Base-by-base conservation (phyloP, 164 flowering plant genomes). In the Paratinospora sagittata region DNA sequence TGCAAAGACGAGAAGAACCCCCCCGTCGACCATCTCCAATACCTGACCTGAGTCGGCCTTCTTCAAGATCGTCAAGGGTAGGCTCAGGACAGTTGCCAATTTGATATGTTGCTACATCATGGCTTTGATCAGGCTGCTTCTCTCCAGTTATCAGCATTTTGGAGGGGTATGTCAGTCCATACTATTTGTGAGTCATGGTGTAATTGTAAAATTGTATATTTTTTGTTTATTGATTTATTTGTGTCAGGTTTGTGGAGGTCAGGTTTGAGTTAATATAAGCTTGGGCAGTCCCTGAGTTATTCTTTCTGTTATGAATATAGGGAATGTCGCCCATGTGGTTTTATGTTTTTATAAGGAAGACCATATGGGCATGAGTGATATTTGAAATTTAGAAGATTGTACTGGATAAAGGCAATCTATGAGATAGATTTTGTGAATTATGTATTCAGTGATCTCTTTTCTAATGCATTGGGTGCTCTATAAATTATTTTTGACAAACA, bases 1-100 rank as follows among this genome's bases (percentile, higher is more conserved):
- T 77, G 37, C 86, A 78, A 73, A 87, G 81, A 79, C 79, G 80
- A 0, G 94, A 86, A 72, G 95, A 88, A 66, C 47, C 78, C n/a
- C n/a, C n/a, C 11, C 78, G 65, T 16, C 80, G 74, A 64, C 74
- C 82, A 11, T 63, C 79, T 21, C 33, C 89, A 1, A 14, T 76
- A 61, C 70, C 84, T 65, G 91, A 88, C 61, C 57, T 75, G 57
- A 77, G 43, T 66, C 79, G 81, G 26, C 79, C 89, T 67, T 71
- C 88, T 23, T 87, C 92, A 75, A 90, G 92, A 81, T 78, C 90
- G 57, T 85, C 92, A 3, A 77, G 86, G 76, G 82, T 78, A 80
- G 85, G 80, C 10, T 76, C 86, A 1, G 88, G 89, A 36, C 84
- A 85, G 70, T 74, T 84, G 66, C 21, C 16, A 52, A 52, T 52